Evolutionary conservation across 2,329 filamentous ascomycete species (phyloP), one percentile per base, ranked within the genome.

Genomic region (Penicillium sclerotigenum): DNA sequence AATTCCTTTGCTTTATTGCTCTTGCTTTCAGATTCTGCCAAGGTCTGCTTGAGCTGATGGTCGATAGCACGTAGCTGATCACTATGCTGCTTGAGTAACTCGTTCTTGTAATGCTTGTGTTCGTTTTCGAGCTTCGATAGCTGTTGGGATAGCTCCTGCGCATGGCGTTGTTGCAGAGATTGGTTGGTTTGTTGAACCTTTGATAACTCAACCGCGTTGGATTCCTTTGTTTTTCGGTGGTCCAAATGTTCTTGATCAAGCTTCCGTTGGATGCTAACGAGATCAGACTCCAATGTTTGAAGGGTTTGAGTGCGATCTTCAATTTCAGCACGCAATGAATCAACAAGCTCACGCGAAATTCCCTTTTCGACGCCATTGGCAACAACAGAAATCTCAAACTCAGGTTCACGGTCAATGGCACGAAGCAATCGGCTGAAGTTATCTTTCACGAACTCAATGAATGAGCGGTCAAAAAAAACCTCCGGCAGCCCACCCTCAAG

Each of bases 361-460:
- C 93, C 93, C 67, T 93, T 92, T 63, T 94, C 87, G 11, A 92
- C 78, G 0, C 89, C 90, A 68, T 92, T 91, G 41, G 87, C 82
- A 54, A 91, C 80, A 11, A 94, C 83, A 0, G 91, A 88, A 26
- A 95, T 87, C 71, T 99, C 94, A 58, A 95, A 79, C 1, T 87
- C 90, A 0, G 94, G 94, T 59, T 96, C 90, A 58, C 93, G 87
- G 73, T 99, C 94, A 65, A 99, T 90, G 14, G 91, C 89, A 59
- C 91, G 85, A 37, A 88, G 79, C 56, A 97, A 77, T 9, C 92
- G 87, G 66, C 89, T 93, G 70, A 95, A 97, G 69, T 96, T 96
- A 68, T 97, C 92, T 68, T 97, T 97, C 66, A 97, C 84, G 67
- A 97, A 96, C 58, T 97, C 90, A 53, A 99, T 86, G 72, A 97